Evolutionary conservation across 805 yeast genomes (phyloP), one percentile per base, ranked within the genome.

Genomic region (Yarrowia deformans): DNA sequence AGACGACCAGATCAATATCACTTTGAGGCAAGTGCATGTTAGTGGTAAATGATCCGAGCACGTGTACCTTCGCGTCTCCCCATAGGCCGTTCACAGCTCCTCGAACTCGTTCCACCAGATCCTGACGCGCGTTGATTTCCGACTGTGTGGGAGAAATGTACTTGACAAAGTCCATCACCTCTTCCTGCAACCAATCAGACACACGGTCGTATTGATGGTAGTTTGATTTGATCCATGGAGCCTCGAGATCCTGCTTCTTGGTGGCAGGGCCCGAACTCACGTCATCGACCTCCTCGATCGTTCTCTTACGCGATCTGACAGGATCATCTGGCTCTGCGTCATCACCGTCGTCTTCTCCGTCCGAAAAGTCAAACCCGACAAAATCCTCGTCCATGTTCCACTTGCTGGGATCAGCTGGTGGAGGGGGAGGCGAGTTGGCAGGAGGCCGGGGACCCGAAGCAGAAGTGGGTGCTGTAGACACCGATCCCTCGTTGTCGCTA

Each of bases 11-110:
- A 78, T 94, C 99, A 40, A 94, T 92, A 82, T 94, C 99, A 0
- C 97, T 91, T 1, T 97, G 97, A 0, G 98, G 98, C 18, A 94
- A 81, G 75, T 93, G 94, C 71, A 94, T 80, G 75, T 93, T 97
- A 0, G 98, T 93, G 0, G 98, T 97, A 77, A 86, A 90, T 0
- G 98, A 93, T 0, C 99, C 99, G 81, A 95, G 94, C 8, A 93
- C 97, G 71, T 88, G 88, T 5, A 90, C 85, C 69, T 88, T 90
- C 16, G 94, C 87, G 71, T 87, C 90, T 0, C 88, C 87, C 97
- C 98, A 94, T 67, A 88, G 80, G 1, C 78, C 76, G 7, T 81
- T 78, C 3, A 85, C 84, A 0, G 85, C 83, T 8, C 77, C 75
- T 71, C 89, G 86, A 40, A 95, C 79, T 67, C 85, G 82, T 45